A percentile compares a stretch with the other conserved stretches of the same genome.
These are phyloP conservation scores for Aquilaria yunnanensis DNA, from an alignment of 345 rosid species.

Conservation along the genomic window DNA sequence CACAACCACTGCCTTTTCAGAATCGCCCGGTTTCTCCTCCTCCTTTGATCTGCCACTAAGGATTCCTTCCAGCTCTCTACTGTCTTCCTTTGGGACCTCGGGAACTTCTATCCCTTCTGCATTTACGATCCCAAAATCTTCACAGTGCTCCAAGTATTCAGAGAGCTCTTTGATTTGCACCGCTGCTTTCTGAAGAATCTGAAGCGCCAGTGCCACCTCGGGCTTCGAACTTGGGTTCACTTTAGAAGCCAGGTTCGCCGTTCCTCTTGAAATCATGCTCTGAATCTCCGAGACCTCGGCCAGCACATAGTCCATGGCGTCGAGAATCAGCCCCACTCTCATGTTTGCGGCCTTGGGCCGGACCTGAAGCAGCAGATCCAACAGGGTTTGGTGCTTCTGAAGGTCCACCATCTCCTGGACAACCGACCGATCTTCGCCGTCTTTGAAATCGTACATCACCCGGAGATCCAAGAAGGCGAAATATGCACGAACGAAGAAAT, in stretches of 20 bases:
- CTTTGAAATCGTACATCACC: background rate
- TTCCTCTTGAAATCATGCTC: constrained; percentile 48
- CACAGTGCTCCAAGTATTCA: constrained; percentile 44
- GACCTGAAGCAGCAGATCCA: constrained; percentile 55
- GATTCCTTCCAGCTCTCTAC: constrained; percentile 38
- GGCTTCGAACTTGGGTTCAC: constrained; percentile 29
- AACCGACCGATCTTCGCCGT: constrained; percentile 17
- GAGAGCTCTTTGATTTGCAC: constrained; percentile 40
- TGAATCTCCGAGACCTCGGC: constrained; percentile 56
- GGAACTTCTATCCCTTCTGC: constrained; percentile 35
- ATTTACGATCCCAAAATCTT: constrained; percentile 41
- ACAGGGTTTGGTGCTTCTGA: constrained; percentile 42
- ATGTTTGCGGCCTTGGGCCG: constrained; percentile 44
- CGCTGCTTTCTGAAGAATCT: constrained; percentile 43
- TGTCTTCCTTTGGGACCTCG: constrained; percentile 39
- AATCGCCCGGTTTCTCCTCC: background rate
- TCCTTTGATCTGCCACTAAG: constrained; percentile 22
- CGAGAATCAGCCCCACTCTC: constrained; percentile 40
- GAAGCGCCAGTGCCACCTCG: constrained; percentile 48
- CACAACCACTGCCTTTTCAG: constrained; percentile 11
- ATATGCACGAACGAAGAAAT: constrained; percentile 51
- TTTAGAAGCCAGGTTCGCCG: constrained; percentile 35
- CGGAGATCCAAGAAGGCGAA: constrained; percentile 52
- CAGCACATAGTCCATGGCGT: constrained; percentile 71
- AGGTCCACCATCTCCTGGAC: constrained; percentile 35